Percentiles rank a stretch among this genome's conserved stretches.
Conservation (phyloP, 2,329 filamentous ascomycete genomes). For the Cercospora zeae-maydis region DNA sequence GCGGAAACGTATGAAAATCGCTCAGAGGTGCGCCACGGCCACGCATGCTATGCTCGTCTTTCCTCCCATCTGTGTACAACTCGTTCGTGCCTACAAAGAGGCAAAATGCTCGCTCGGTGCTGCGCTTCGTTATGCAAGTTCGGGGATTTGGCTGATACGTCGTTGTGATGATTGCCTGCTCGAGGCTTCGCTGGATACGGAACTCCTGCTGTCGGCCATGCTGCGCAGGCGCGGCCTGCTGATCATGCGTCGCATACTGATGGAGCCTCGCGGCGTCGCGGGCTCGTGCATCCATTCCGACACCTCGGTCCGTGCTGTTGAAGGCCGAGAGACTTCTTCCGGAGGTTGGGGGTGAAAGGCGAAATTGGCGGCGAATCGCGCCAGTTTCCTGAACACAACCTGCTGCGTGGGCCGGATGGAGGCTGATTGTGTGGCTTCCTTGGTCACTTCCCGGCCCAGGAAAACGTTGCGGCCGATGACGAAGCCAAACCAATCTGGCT, state of each 20-base stretch:
- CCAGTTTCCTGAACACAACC: slow-evolving; percentile 10
- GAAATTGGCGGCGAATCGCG: not conserved
- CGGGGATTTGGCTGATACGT: slow-evolving; percentile 13
- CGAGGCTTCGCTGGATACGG: slow-evolving; percentile 8
- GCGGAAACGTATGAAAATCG: not conserved
- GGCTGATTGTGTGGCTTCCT: slow-evolving; percentile 4
- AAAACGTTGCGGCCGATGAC: slow-evolving; percentile 47
- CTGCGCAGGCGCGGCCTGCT: not conserved
- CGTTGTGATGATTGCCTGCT: slow-evolving; percentile 11
- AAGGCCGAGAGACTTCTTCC: slow-evolving; percentile 8
- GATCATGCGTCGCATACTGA: slow-evolving; percentile 12
- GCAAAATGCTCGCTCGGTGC: not conserved
- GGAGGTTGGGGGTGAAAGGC: slow-evolving; percentile 12
- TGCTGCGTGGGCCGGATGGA: slow-evolving; percentile 5
- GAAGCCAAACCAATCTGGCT: slow-evolving; percentile 61
- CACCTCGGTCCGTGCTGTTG: slow-evolving; percentile 15
- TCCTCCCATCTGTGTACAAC: not conserved
- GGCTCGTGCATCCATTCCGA: slow-evolving; percentile 17
- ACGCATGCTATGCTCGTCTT: not conserved
- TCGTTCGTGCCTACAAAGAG: not conserved
- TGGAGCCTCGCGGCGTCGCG: slow-evolving; percentile 9
- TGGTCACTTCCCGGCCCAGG: slow-evolving; percentile 30
- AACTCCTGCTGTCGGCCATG: not conserved
- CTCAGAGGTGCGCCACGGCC: not conserved
- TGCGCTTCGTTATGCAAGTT: slow-evolving; percentile 5